Evolutionary conservation across 768 basidiomycete genomes (phyloP).

Genomic region (Candolleomyces eurysporus): DNA sequence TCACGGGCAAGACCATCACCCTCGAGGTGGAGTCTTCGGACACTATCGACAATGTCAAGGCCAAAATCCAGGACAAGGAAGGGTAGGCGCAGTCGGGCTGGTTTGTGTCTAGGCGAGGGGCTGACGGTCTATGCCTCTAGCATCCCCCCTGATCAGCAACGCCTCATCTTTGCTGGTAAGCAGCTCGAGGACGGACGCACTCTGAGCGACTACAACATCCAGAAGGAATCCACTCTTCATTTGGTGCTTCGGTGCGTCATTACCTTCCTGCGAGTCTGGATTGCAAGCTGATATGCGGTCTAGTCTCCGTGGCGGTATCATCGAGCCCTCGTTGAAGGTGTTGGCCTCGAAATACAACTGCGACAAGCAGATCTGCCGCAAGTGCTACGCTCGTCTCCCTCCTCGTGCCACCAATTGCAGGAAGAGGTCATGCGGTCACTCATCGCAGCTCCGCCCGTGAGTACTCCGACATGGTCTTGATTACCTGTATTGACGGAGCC

Average conservation of each 20-base stretch:
- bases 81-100: constrained; percentile 27
- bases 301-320: constrained; percentile 96
- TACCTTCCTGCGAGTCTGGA: not conserved
- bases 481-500: not conserved
- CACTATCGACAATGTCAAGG: constrained; percentile 96
- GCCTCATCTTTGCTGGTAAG: constrained; percentile 96
- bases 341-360: constrained; percentile 98
- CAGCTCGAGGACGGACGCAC: constrained; percentile 98
- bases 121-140: constrained; percentile 29
- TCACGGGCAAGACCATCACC: constrained; percentile 97
- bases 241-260: constrained; percentile 83
- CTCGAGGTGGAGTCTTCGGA: constrained; percentile 97
- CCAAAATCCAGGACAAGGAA: constrained; percentile 60
- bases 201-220: constrained; percentile 95
- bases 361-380: constrained; percentile 99
- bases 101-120: not conserved
- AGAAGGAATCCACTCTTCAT: constrained; percentile 97
- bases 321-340: constrained; percentile 97
- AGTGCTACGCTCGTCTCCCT: constrained; percentile 99
- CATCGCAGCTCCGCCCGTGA: constrained; percentile 87
- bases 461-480: constrained; percentile 27
- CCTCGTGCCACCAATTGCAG: constrained; percentile 99
- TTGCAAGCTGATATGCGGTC: not conserved
- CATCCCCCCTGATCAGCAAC: constrained; percentile 94
- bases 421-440: constrained; percentile 90